Conservation (phyloP, 2,329 filamentous ascomycete genomes). For the Phoma sp. region DNA sequence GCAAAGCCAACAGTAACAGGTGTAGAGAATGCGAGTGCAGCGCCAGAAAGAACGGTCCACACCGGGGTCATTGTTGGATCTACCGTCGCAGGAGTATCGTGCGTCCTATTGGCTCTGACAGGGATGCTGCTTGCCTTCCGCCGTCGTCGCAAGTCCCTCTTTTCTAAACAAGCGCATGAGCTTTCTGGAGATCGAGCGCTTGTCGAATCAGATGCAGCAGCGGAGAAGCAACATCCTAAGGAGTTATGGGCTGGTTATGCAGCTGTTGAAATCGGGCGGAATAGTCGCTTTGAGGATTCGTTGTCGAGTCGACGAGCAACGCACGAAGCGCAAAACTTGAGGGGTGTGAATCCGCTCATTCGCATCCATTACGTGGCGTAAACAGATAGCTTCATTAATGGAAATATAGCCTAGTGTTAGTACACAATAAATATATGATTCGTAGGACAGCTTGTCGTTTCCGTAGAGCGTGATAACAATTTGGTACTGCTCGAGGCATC, state of each 20-base stretch:
- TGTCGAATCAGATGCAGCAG: constrained; percentile 20
- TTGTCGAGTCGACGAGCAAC: no score
- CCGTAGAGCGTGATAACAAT: constrained; percentile 16
- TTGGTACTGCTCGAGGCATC: constrained; percentile 14
- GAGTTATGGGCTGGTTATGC: constrained; percentile 28
- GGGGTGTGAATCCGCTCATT: constrained; percentile 2
- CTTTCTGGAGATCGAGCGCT: constrained; percentile 23
- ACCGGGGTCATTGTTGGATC: constrained; percentile 28
- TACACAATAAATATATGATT: neutral
- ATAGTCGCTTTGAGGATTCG: constrained; percentile 26
- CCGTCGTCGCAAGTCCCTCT: neutral
- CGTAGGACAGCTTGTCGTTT: neutral
- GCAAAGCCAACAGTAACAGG: constrained; percentile 1
- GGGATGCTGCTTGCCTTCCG: constrained; percentile 21
- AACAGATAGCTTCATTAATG: neutral
- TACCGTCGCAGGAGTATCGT: constrained; percentile 23
- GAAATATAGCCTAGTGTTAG: neutral
- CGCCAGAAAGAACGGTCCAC: neutral
- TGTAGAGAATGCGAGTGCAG: constrained; percentile 1
- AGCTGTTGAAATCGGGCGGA: constrained; percentile 33
- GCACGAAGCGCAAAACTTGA: neutral
- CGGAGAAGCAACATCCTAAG: constrained; percentile 15
- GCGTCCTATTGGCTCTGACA: constrained; percentile 19
- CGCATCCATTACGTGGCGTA: constrained; percentile 5
- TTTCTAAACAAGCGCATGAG: constrained; percentile 21